These are phyloP conservation scores for Cutaneotrichosporon arboriforme DNA, from an alignment of 1,284 basidiomycete genomes.

Conservation along the genomic window DNA sequence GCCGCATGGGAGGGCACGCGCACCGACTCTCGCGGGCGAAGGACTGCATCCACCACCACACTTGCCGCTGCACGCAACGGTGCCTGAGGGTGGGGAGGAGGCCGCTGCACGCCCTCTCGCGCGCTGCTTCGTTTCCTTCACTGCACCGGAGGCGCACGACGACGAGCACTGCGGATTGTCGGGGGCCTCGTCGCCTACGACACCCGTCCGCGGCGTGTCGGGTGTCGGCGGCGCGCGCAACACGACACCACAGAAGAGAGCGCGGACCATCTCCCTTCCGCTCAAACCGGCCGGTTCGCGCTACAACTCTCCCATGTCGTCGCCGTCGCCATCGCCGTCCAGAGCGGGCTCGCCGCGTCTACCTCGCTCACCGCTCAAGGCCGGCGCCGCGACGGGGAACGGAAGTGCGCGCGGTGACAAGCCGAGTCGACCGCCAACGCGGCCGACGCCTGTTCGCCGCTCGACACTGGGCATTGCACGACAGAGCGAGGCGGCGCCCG, in stretches of 20 bases:
- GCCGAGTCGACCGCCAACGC: not conserved
- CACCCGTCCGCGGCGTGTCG: not conserved
- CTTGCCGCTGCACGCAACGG: not conserved
- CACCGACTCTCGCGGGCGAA: constrained; percentile 42
- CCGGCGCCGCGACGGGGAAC: not conserved
- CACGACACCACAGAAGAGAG: not conserved
- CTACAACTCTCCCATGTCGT: not conserved
- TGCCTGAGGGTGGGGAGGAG: constrained; percentile 9
- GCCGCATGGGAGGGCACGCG: constrained; percentile 19
- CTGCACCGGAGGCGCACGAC: constrained; percentile 10
- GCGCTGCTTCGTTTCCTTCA: constrained; percentile 34
- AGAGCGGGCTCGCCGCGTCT: too few species aligned
- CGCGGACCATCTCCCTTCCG: constrained; percentile 12
- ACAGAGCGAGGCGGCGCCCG: too few species aligned
- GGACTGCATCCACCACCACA: constrained; percentile 16
- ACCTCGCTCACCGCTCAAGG: not conserved
- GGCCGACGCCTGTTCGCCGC: constrained; percentile 5
- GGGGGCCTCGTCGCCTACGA: not conserved
- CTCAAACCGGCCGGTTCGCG: constrained; percentile 1
- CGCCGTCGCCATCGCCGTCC: not conserved
- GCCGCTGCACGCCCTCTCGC: constrained; percentile 20
- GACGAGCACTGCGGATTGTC: too few species aligned
- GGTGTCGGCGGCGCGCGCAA: not conserved
- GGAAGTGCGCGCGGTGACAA: not conserved
- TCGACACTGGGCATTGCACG: constrained; percentile 9